Conservation (phyloP, 768 basidiomycete species). For the Russula virescens region DNA sequence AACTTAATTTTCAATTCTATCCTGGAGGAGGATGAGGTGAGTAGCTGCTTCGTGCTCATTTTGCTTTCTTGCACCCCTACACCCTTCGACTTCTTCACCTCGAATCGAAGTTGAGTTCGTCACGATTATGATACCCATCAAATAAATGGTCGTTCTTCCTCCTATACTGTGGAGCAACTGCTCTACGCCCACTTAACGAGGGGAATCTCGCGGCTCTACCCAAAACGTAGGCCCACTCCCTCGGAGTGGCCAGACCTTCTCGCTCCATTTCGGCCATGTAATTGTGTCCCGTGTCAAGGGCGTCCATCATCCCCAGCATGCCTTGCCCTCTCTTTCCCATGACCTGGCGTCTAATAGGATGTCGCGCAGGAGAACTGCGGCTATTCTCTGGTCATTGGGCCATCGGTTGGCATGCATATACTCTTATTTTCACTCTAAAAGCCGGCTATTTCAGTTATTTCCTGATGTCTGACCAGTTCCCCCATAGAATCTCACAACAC, state of each 20-base stretch:
- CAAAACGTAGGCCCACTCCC: too few species aligned
- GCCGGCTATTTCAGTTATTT: not conserved
- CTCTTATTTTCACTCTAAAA: not conserved
- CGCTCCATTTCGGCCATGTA: too few species aligned
- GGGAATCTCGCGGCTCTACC: not conserved
- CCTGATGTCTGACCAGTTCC: slow-evolving; percentile 3
- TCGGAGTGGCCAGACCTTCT: too few species aligned
- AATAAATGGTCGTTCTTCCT: not conserved
- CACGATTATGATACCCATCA: slow-evolving; percentile 1
- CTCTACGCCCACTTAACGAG: too few species aligned
- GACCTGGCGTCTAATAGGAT: not conserved
- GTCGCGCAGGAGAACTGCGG: not conserved
- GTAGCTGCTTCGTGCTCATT: slow-evolving; percentile 9
- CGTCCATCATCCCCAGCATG: too few species aligned
- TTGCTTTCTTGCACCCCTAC: not conserved
- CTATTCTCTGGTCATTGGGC: not conserved
- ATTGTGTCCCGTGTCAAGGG: not conserved
- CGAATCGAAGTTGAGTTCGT: not conserved
- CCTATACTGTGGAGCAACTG: not conserved
- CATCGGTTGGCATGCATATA: not conserved
- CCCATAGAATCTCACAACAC: slow-evolving; percentile 28
- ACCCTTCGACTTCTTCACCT: not conserved
- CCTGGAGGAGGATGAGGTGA: slow-evolving; percentile 43
- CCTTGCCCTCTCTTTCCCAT: too few species aligned
- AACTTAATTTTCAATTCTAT: slow-evolving; percentile 70